These are phyloP conservation scores for Moesziomyces aphidis DNA, from an alignment of 1,284 basidiomycete genomes.

Conservation along the genomic window DNA sequence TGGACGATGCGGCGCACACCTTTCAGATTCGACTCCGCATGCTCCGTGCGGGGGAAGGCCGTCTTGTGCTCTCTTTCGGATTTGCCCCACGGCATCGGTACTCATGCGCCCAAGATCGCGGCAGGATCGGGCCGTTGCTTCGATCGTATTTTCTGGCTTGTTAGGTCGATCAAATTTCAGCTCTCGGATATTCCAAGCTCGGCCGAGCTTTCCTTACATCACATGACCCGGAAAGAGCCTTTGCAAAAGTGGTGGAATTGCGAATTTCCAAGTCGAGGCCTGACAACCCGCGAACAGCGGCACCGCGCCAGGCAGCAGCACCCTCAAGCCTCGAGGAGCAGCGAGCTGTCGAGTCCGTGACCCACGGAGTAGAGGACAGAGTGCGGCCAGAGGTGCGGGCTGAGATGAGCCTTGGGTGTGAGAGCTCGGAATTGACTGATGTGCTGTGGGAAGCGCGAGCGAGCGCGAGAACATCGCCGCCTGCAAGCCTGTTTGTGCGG, in stretches of 20 bases:
- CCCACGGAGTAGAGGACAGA: too few species aligned
- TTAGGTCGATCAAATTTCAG: neutral
- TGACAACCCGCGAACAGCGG: too few species aligned
- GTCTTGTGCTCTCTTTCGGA: too few species aligned
- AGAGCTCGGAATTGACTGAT: neutral
- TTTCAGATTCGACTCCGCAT: too few species aligned
- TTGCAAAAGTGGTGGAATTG: neutral
- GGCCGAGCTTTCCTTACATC: neutral
- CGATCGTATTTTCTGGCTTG: neutral
- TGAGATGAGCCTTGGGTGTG: too few species aligned
- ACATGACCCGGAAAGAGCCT: neutral
- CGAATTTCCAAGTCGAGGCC: neutral
- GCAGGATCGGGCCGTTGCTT: neutral
- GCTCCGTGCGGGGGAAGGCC: too few species aligned
- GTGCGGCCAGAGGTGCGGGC: too few species aligned
- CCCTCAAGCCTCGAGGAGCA: too few species aligned
- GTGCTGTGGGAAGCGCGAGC: neutral
- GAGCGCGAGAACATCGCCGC: constrained; percentile 1
- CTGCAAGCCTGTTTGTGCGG: constrained; percentile 8
- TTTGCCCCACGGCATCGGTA: neutral
- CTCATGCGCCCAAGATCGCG: neutral
- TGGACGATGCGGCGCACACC: too few species aligned
- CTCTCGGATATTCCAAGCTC: too few species aligned
- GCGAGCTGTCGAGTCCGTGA: too few species aligned
- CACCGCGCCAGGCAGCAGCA: too few species aligned